Conservation (phyloP, 768 basidiomycete genomes). For the Collybia nuda region DNA sequence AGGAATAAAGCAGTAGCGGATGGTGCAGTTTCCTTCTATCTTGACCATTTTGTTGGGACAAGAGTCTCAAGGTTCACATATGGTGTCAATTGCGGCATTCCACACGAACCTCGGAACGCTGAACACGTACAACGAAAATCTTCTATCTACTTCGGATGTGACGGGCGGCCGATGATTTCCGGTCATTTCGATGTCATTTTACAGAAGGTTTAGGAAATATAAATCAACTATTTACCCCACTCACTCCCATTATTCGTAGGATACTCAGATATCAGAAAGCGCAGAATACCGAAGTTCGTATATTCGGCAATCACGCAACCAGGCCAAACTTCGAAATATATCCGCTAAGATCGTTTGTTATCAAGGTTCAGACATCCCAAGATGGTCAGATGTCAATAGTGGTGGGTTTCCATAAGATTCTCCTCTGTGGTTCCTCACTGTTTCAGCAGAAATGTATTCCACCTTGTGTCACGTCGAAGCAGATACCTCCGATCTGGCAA, state of each 20-base stretch:
- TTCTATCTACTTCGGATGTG: not conserved
- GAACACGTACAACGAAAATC: constrained; percentile 12
- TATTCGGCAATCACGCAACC: constrained; percentile 1
- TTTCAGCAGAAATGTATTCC: constrained; percentile 10
- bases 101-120: constrained; percentile 9
- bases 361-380: not conserved
- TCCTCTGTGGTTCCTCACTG: not conserved
- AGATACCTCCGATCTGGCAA: not conserved
- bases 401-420: constrained; percentile 3
- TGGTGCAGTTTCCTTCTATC: constrained; percentile 41
- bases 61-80: constrained; percentile 40
- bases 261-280: constrained; percentile 9
- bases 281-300: constrained; percentile 10
- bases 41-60: constrained; percentile 39
- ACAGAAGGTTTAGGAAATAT: not conserved
- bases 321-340: constrained; percentile 1
- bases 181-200: not conserved
- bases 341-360: constrained; percentile 10
- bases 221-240: not conserved
- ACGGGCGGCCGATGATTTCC: not conserved
- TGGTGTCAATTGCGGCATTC: constrained; percentile 18
- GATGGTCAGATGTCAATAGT: constrained; percentile 12
- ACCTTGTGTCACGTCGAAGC: too few species aligned
- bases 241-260: not conserved
- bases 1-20: constrained; percentile 49